These are phyloP conservation scores for Buxus sempervirens DNA, from an alignment of 164 flowering plant species.

Conservation along the genomic window DNA sequence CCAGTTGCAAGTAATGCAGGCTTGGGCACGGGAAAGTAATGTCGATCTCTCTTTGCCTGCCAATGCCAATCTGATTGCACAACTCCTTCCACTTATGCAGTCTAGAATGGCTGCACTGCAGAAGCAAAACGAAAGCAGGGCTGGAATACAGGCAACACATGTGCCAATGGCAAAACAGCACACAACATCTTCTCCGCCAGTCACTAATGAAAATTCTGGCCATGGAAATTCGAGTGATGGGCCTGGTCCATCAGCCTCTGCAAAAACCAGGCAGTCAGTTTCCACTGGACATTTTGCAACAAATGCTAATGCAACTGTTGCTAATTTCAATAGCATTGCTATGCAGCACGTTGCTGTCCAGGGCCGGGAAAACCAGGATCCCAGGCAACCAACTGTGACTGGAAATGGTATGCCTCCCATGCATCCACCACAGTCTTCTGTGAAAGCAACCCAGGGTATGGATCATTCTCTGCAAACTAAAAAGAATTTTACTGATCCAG, in stretches of 20 bases:
- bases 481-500: slow-evolving; percentile 32
- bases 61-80: slow-evolving; percentile 72
- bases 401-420: slow-evolving; percentile 63
- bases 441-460: slow-evolving; percentile 42
- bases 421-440: slow-evolving; percentile 54
- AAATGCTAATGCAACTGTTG: slow-evolving; percentile 29
- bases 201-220: slow-evolving; percentile 59
- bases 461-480: slow-evolving; percentile 43
- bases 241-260: slow-evolving; percentile 66
- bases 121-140: slow-evolving; percentile 55
- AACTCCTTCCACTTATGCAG: slow-evolving; percentile 75
- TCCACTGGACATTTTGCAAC: slow-evolving; percentile 46
- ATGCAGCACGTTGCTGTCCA: slow-evolving; percentile 50
- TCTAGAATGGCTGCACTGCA: slow-evolving; percentile 67
- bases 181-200: slow-evolving; percentile 47
- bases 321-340: slow-evolving; percentile 35
- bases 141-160: slow-evolving; percentile 42
- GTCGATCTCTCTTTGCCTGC: slow-evolving; percentile 79
- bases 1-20: slow-evolving; percentile 80
- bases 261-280: slow-evolving; percentile 53
- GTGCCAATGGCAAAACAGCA: slow-evolving; percentile 53
- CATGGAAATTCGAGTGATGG: slow-evolving; percentile 71
- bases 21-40: slow-evolving; percentile 84
- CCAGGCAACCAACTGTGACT: slow-evolving; percentile 39
- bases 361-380: slow-evolving; percentile 48